Evolutionary conservation across 768 basidiomycete species (phyloP).

Genomic region (Phanerochaete carnosa): DNA sequence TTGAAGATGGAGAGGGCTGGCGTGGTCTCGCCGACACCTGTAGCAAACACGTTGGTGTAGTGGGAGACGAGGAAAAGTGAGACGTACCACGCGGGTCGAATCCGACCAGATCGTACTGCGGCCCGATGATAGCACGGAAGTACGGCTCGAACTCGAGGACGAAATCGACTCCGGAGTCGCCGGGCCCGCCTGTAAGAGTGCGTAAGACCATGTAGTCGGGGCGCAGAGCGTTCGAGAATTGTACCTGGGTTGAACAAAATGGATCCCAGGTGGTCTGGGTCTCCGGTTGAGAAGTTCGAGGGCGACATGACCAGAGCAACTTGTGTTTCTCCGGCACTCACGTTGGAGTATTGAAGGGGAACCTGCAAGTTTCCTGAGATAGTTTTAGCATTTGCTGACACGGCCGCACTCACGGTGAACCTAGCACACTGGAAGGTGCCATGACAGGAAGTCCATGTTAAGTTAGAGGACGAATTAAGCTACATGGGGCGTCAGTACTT

Average conservation of each 20-base stretch:
- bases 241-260: slow-evolving; percentile 2
- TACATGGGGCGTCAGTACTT: no score
- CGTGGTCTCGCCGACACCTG: slow-evolving; percentile 6
- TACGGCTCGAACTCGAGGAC: neutral
- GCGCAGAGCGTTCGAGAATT: neutral
- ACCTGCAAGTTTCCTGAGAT: no score
- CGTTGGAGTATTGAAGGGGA: slow-evolving; percentile 30
- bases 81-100: slow-evolving; percentile 27
- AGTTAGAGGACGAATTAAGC: no score
- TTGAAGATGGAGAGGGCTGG: neutral
- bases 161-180: slow-evolving; percentile 22
- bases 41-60: slow-evolving; percentile 13
- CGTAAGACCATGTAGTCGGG: neutral
- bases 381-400: no score
- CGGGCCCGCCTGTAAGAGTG: slow-evolving; percentile 17
- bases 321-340: slow-evolving; percentile 23
- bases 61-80: neutral
- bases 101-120: slow-evolving; percentile 27
- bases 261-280: neutral
- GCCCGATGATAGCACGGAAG: slow-evolving; percentile 21
- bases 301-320: slow-evolving; percentile 28
- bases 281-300: neutral
- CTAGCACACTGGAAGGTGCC: no score
- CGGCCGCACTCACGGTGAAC: no score
- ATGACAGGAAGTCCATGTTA: no score